phyloP scores from a whole-genome alignment of 176 grass and related monocot genomes.

The Musa itinerans region DNA sequence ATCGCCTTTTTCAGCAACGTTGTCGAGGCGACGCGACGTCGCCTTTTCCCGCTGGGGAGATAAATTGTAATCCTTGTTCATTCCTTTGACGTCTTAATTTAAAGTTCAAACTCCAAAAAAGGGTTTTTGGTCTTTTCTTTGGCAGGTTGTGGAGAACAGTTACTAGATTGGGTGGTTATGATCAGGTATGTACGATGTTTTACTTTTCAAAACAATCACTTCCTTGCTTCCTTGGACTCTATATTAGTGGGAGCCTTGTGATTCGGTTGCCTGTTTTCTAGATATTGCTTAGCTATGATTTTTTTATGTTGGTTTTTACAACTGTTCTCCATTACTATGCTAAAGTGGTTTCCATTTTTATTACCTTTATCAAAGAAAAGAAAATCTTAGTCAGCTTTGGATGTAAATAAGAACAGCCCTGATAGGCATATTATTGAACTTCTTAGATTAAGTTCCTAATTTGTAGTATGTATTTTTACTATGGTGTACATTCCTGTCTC shows the following conservation, averaged over 20 bases:
- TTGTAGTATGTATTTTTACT: too few relatives aligned
- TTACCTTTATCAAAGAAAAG: neutral
- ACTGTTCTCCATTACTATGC: neutral
- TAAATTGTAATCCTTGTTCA: too few relatives aligned
- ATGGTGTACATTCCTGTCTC: neutral
- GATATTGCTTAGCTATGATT: neutral
- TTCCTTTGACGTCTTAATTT: constrained; percentile 11
- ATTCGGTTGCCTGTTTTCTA: neutral
- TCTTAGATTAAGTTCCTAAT: too few relatives aligned
- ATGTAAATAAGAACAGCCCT: neutral
- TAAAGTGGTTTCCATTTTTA: neutral
- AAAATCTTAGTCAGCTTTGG: neutral
- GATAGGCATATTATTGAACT: too few relatives aligned
- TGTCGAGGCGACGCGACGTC: too few relatives aligned
- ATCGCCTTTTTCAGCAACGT: too few relatives aligned
- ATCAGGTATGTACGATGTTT: constrained; percentile 47
- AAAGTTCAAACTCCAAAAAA: neutral
- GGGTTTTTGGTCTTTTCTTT: constrained; percentile 7
- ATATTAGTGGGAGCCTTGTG: neutral
- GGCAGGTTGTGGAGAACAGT: constrained; percentile 91
- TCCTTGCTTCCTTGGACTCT: neutral
- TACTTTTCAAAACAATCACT: neutral
- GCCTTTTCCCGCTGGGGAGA: too few relatives aligned
- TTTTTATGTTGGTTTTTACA: neutral
- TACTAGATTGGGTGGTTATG: constrained; percentile 92